These are phyloP conservation scores for Cyclostephanos tholiformis DNA, from an alignment of 108 stramenopile genomes.

Conservation along the genomic window DNA sequence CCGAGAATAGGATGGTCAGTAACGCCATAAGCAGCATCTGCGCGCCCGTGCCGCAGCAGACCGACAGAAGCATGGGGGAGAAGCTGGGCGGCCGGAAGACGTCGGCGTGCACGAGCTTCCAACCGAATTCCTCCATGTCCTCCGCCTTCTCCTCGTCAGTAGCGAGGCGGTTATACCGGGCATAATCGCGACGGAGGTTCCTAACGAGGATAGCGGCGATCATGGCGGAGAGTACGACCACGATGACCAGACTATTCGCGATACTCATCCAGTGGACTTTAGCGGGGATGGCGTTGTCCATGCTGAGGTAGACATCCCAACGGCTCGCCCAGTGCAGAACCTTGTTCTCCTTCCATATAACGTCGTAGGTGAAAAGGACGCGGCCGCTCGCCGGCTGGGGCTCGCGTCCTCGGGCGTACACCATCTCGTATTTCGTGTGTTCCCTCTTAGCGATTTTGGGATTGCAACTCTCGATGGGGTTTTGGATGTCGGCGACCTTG, in stretches of 20 bases:
- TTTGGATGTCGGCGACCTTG: slow-evolving; percentile 66
- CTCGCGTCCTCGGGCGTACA: slow-evolving; percentile 56
- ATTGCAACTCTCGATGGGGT: slow-evolving; percentile 75
- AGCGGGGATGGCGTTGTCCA: slow-evolving; percentile 92
- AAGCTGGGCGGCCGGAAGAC: slow-evolving; percentile 93
- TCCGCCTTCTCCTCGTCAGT: slow-evolving; percentile 96
- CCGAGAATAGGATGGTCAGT: slow-evolving; percentile 92
- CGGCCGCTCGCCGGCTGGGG: slow-evolving; percentile 75
- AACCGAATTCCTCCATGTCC: slow-evolving; percentile 97
- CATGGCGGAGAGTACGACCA: slow-evolving; percentile 92
- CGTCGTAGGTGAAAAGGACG: slow-evolving; percentile 97
- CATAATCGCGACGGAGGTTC: slow-evolving; percentile 86
- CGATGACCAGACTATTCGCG: slow-evolving; percentile 93
- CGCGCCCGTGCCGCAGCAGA: slow-evolving; percentile 90
- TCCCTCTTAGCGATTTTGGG: slow-evolving; percentile 31
- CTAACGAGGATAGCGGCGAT: slow-evolving; percentile 93
- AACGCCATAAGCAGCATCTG: slow-evolving; percentile 89
- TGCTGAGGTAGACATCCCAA: slow-evolving; percentile 97
- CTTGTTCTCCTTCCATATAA: slow-evolving; percentile 82
- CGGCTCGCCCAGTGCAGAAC: slow-evolving; percentile 93
- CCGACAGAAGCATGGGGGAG: slow-evolving; percentile 86
- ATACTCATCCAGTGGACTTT: slow-evolving; percentile 96
- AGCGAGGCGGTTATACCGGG: slow-evolving; percentile 86
- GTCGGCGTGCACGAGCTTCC: slow-evolving; percentile 98
- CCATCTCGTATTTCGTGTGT: slow-evolving; percentile 86